Evolutionary conservation across 768 basidiomycete genomes (phyloP).

Genomic region (Coprinopsis strossmayeri): DNA sequence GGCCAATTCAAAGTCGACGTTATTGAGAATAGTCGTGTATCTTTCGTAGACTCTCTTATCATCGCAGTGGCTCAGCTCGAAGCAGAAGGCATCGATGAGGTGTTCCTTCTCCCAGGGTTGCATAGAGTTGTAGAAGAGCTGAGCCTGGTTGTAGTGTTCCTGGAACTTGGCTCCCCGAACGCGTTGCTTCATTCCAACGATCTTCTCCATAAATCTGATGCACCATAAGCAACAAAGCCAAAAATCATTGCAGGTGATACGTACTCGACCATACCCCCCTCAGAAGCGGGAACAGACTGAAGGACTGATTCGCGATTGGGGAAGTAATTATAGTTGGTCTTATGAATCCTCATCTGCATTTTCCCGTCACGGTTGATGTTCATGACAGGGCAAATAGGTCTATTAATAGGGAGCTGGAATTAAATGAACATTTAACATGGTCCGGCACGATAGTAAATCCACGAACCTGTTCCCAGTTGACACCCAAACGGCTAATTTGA

Average conservation of each 20-base stretch:
- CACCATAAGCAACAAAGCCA: slow-evolving; percentile 8
- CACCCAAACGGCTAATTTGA: slow-evolving; percentile 71
- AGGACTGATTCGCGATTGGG: slow-evolving; percentile 63
- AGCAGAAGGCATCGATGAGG: slow-evolving; percentile 61
- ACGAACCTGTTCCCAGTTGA: slow-evolving; percentile 67
- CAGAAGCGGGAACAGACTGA: slow-evolving; percentile 36
- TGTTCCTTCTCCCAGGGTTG: slow-evolving; percentile 63
- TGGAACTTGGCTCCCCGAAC: slow-evolving; percentile 66
- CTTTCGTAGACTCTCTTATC: slow-evolving; percentile 64
- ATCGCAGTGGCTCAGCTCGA: slow-evolving; percentile 82
- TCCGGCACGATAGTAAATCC: not conserved
- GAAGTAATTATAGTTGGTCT: slow-evolving; percentile 67
- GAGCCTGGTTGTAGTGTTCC: slow-evolving; percentile 71
- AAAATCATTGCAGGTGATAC: slow-evolving; percentile 12
- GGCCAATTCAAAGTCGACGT: slow-evolving; percentile 72
- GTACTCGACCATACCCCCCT: slow-evolving; percentile 58
- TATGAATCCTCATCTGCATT: slow-evolving; percentile 49
- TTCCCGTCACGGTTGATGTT: slow-evolving; percentile 63
- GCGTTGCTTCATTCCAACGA: slow-evolving; percentile 52
- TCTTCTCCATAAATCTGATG: slow-evolving; percentile 39
- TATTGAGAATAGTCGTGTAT: slow-evolving; percentile 61
- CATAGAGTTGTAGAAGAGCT: slow-evolving; percentile 83
- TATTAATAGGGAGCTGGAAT: slow-evolving; percentile 73
- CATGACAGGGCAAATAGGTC: slow-evolving; percentile 69
- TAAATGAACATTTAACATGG: not conserved